Percentiles rank a stretch among this genome's conserved stretches.
Conservation (phyloP, 2,329 filamentous ascomycete species). For the Cladophialophora exuberans region DNA sequence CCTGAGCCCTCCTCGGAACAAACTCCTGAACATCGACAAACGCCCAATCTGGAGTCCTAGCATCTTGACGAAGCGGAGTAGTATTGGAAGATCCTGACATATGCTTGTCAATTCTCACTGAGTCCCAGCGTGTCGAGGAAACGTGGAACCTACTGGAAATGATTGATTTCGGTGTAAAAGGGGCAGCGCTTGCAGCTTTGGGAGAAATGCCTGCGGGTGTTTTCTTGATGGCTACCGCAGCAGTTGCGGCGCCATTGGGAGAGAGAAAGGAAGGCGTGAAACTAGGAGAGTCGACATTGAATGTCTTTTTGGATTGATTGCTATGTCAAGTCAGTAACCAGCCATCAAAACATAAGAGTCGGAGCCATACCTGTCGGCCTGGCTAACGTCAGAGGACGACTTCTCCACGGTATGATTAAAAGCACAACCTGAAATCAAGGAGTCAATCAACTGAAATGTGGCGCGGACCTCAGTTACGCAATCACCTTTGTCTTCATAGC, state of each 20-base stretch:
- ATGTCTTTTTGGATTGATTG: constrained; percentile 43
- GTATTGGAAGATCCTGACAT: constrained; percentile 44
- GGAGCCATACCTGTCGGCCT: constrained; percentile 38
- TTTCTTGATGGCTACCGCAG: constrained; percentile 19
- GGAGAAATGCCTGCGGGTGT: constrained; percentile 66
- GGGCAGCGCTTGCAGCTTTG: constrained; percentile 84
- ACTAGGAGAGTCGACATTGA: constrained; percentile 95
- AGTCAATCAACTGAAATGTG: constrained; percentile 15
- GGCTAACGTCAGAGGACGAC: constrained; percentile 40
- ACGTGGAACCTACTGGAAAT: constrained; percentile 41
- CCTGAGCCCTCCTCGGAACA: constrained; percentile 59
- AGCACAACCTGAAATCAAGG: constrained; percentile 62
- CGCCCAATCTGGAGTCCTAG: constrained; percentile 47
- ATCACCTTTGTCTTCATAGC: constrained; percentile 81
- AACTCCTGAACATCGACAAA: constrained; percentile 52
- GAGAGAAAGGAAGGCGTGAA: constrained; percentile 74
- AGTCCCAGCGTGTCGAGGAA: neutral
- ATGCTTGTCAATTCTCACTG: constrained; percentile 14
- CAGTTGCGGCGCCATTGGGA: constrained; percentile 44
- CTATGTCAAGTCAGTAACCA: neutral
- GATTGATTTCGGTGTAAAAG: constrained; percentile 49
- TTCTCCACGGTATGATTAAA: constrained; percentile 71
- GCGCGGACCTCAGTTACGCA: neutral
- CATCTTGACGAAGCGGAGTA: constrained; percentile 47
- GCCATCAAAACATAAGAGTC: neutral